A percentile compares a stretch with the other conserved stretches of the same genome.
phyloP scores from a whole-genome alignment of 768 basidiomycete species.

The Gelatoporia subvermispora region DNA sequence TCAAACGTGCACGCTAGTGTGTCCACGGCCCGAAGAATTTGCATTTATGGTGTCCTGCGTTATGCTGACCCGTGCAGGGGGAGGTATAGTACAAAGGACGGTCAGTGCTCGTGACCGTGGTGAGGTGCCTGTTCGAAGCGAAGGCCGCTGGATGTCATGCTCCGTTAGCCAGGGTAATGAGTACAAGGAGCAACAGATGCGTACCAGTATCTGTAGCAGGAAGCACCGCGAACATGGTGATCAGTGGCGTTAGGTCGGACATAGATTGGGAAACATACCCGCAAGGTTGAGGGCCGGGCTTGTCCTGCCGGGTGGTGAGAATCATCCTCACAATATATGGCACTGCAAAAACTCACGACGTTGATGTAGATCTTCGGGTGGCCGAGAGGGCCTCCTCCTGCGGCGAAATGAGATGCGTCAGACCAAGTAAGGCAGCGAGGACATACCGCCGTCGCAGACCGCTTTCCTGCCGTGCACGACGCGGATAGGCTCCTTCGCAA shows the following conservation, averaged over 20 bases:
- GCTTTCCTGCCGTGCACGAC: constrained; percentile 81
- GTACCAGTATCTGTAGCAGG: constrained; percentile 31
- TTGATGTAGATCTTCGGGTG: constrained; percentile 98
- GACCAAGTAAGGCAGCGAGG: neutral
- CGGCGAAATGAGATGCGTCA: neutral
- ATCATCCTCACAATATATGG: neutral
- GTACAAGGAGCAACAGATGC: neutral
- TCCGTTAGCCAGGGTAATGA: too few relatives aligned
- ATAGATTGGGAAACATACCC: constrained; percentile 57
- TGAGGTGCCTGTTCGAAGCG: constrained; percentile 78
- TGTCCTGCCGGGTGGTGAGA: constrained; percentile 51
- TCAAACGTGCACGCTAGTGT: too few relatives aligned
- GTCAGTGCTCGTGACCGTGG: constrained; percentile 44
- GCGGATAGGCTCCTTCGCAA: constrained; percentile 80
- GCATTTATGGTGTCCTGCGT: too few relatives aligned
- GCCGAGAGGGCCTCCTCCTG: constrained; percentile 91
- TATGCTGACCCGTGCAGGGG: too few relatives aligned
- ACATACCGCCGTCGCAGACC: constrained; percentile 92
- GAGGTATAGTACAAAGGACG: constrained; percentile 4
- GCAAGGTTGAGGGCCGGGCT: constrained; percentile 81
- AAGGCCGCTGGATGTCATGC: too few relatives aligned
- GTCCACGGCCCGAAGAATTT: neutral
- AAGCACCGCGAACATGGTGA: constrained; percentile 2
- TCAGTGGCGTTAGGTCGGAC: neutral
- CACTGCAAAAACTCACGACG: constrained; percentile 50